phyloP scores from a whole-genome alignment of 2,329 filamentous ascomycete species.

The Alternaria arbusti region DNA sequence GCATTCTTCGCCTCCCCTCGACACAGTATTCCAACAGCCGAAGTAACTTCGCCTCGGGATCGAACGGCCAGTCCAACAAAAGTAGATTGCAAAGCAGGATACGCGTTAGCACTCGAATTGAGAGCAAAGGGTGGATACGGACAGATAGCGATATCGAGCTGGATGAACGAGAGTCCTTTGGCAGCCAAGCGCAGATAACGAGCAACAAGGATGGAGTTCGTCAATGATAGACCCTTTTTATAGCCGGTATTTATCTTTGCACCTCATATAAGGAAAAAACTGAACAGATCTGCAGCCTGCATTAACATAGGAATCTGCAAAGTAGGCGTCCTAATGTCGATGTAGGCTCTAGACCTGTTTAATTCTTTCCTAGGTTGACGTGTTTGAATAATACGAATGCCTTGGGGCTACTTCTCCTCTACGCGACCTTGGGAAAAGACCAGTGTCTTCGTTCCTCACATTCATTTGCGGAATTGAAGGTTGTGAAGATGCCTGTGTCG shows the following conservation, averaged over 20 bases:
- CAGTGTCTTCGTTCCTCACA: too few species aligned
- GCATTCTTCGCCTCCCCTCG: neutral
- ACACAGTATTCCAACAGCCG: neutral
- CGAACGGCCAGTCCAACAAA: neutral
- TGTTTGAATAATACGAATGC: neutral
- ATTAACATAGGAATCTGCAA: too few species aligned
- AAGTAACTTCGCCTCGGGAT: neutral
- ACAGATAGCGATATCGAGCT: constrained; percentile 1
- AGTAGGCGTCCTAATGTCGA: too few species aligned
- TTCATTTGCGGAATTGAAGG: neutral
- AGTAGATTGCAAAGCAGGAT: neutral
- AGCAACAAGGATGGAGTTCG: neutral
- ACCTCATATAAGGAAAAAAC: too few species aligned
- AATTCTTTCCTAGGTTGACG: too few species aligned
- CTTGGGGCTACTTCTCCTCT: too few species aligned
- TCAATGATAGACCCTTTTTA: accelerated
- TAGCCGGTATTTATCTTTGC: neutral
- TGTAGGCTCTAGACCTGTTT: too few species aligned
- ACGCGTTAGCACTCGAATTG: neutral
- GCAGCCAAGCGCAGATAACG: neutral
- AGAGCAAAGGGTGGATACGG: neutral
- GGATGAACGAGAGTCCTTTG: neutral
- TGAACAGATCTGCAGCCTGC: too few species aligned
- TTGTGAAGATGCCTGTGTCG: neutral
- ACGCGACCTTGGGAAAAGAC: too few species aligned